A percentile compares a stretch with the other conserved stretches of the same genome.
Conservation (phyloP, 2,329 filamentous ascomycete genomes). For the Fusarium nelsonii region DNA sequence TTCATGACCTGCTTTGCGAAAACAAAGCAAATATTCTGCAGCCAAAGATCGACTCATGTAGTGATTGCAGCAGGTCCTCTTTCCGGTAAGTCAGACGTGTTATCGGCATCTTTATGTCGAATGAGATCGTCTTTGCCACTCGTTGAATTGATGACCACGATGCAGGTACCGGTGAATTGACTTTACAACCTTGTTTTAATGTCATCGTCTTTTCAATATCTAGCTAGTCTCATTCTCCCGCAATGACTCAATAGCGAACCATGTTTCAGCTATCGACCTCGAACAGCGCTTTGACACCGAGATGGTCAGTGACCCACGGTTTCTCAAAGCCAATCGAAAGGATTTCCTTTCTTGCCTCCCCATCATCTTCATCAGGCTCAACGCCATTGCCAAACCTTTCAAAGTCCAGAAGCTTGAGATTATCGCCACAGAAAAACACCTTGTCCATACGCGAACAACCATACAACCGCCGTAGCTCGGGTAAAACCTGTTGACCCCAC, state of each 20-base stretch:
- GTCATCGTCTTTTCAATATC: neutral
- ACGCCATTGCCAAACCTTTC: constrained; percentile 63
- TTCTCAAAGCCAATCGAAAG: constrained; percentile 19
- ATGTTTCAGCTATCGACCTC: neutral
- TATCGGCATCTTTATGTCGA: too few relatives aligned
- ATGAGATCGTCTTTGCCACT: neutral
- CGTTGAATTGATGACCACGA: neutral
- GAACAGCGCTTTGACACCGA: constrained; percentile 18
- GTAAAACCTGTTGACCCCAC: constrained; percentile 67
- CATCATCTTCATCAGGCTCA: constrained; percentile 9
- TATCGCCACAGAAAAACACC: constrained; percentile 59
- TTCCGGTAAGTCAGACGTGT: too few relatives aligned
- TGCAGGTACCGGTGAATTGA: neutral
- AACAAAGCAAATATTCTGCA: neutral
- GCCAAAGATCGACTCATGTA: neutral
- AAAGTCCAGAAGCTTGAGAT: constrained; percentile 48
- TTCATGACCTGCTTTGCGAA: neutral
- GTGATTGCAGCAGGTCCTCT: neutral
- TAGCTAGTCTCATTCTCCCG: too few relatives aligned
- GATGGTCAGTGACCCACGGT: constrained; percentile 22
- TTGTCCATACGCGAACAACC: constrained; percentile 67
- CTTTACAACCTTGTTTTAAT: neutral
- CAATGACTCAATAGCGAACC: neutral
- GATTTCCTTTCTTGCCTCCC: constrained; percentile 4
- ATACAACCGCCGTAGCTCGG: constrained; percentile 57